Base-by-base conservation (phyloP, 345 rosid species). In the Lumnitzera racemosa region DNA sequence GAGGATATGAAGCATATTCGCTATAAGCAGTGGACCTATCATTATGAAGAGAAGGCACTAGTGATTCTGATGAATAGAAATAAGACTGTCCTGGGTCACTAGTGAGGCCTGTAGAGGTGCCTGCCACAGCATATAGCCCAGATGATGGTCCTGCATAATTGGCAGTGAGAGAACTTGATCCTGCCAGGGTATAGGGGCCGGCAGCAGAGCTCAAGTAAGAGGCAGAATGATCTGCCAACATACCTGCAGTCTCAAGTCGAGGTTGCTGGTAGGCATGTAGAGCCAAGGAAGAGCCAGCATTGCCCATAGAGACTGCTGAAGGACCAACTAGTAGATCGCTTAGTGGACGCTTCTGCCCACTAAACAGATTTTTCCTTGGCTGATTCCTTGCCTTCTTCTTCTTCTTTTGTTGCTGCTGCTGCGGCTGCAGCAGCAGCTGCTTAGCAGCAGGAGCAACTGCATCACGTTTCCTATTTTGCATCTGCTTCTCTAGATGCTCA, bases 401-500 rank as follows among this genome's bases (percentile, higher is more conserved):
- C 43, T 36, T 36, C 43, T 36, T 36, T 9, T 36, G 43, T 9
- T 36, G 43, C 43, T 36, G 9, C 11, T 36, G 43, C 43, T 1
- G 9, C 11, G 0, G 7, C 36, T 23, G 61, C 59, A 55, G 75
- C 15, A 61, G 77, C 46, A 80, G 73, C 74, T 73, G 80, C 43
- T 36, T 36, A 47, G 78, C 50, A 23, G 72, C 68, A 65, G 69
- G 58, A 17, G 74, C 70, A 5, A 61, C 62, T 72, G 76, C 17
- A 49, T 53, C 56, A 50, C 83, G 74, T 66, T 78, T 86, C 76
- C 74, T 76, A 65, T 70, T 66, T 56, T 85, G 83, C 71, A 73
- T 83, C 61, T 66, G 70, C 74, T 81, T 85, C 81, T 89, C 91
- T 46, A 92, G 82, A 74, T 76, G 87, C 61, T 77, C 74, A 53